These are phyloP conservation scores for Crithidia thermophila DNA, from an alignment of 208 protist species.

Conservation along the genomic window DNA sequence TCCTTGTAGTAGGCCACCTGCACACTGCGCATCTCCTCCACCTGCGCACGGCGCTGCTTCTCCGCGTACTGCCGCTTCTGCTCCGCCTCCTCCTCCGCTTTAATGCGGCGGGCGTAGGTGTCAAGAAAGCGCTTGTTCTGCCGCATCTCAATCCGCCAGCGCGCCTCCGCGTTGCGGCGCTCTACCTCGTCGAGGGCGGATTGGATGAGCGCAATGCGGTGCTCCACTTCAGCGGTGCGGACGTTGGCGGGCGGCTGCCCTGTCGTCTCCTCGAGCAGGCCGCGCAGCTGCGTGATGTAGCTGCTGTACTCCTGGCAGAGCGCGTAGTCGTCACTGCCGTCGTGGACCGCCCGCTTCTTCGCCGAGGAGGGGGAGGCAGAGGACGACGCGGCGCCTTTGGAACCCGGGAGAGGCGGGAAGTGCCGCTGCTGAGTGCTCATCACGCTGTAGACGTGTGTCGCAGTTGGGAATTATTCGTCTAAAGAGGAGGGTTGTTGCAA, in stretches of 20 bases:
- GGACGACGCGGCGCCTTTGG: background rate
- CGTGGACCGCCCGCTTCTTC: background rate
- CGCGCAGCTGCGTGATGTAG: constrained; percentile 65
- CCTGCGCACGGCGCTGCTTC: constrained; percentile 48
- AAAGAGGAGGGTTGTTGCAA: too few relatives aligned
- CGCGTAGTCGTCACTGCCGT: constrained; percentile 20
- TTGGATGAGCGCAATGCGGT: constrained; percentile 63
- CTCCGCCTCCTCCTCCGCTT: constrained; percentile 42
- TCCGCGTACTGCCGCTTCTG: constrained; percentile 42
- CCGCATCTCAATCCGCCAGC: constrained; percentile 34
- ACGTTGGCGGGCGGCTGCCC: constrained; percentile 55
- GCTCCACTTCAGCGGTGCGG: constrained; percentile 51
- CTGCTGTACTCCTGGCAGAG: constrained; percentile 42
- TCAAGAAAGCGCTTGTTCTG: constrained; percentile 38
- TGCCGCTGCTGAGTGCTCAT: constrained; percentile 2
- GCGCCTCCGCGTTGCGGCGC: constrained; percentile 38
- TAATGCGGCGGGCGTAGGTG: constrained; percentile 41
- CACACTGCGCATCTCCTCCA: constrained; percentile 47
- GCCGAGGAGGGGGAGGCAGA: background rate
- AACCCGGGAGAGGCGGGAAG: background rate
- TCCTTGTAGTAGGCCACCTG: constrained; percentile 58
- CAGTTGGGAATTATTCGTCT: too few relatives aligned
- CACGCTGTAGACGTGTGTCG: too few relatives aligned
- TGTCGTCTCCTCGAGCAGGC: constrained; percentile 61
- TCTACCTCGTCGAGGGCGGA: constrained; percentile 59